Percentiles rank a stretch among this genome's conserved stretches.
These are phyloP conservation scores for Trichoderma afroharzianum DNA, from an alignment of 2,329 filamentous ascomycete species.

Conservation along the genomic window DNA sequence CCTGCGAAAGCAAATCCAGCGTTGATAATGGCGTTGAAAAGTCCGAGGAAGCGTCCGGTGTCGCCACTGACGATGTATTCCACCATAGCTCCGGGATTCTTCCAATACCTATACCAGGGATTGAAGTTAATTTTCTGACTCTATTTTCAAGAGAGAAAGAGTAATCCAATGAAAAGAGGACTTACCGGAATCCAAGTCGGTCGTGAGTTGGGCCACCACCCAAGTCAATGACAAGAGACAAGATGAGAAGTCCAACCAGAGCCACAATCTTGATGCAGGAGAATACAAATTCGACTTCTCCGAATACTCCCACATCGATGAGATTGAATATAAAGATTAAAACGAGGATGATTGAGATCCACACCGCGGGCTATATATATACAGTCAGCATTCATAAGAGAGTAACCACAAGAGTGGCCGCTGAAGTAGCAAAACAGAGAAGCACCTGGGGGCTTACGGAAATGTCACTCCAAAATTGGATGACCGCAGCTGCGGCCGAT, in stretches of 20 bases:
- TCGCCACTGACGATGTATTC: slow-evolving; percentile 41
- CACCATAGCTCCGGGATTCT: slow-evolving; percentile 32
- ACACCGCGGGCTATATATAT: slow-evolving; percentile 40
- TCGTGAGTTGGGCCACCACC: slow-evolving; percentile 62
- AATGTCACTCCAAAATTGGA: slow-evolving; percentile 42
- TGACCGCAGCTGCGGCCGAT: slow-evolving; percentile 42
- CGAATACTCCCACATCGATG: slow-evolving; percentile 41
- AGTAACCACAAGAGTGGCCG: too few relatives aligned
- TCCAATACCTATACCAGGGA: slow-evolving; percentile 43
- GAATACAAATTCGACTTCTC: slow-evolving; percentile 50
- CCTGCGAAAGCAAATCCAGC: slow-evolving; percentile 66
- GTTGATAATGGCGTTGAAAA: slow-evolving; percentile 53
- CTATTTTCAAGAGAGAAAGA: neutral
- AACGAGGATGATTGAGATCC: slow-evolving; percentile 46
- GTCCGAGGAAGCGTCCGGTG: slow-evolving; percentile 61
- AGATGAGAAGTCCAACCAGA: slow-evolving; percentile 54
- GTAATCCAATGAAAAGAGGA: too few relatives aligned
- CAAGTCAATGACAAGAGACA: slow-evolving; percentile 65
- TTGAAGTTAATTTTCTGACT: neutral
- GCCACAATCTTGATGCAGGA: slow-evolving; percentile 51
- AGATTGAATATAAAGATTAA: slow-evolving; percentile 47
- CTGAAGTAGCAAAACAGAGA: neutral
- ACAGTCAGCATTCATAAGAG: neutral
- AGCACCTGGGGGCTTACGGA: neutral
- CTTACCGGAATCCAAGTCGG: slow-evolving; percentile 53